Base-by-base conservation (phyloP, 2,329 filamentous ascomycete species). In the Alternaria angustiovoidea region DNA sequence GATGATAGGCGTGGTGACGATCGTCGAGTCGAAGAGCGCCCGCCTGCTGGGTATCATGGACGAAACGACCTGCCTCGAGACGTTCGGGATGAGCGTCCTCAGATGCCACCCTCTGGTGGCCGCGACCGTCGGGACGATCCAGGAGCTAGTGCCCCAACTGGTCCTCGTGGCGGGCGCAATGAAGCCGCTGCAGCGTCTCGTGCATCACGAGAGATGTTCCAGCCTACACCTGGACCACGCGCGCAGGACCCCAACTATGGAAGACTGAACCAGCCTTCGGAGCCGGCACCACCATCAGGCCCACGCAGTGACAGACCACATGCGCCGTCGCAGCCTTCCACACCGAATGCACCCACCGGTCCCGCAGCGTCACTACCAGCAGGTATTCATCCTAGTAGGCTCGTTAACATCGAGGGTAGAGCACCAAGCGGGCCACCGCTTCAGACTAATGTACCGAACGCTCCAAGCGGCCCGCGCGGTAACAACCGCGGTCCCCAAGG, bases 301-400 rank as follows among this genome's bases (percentile, higher is more conserved):
- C 87, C 86, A 52, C 80, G 84, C 58, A 79, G 79, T 28, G 74
- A 77, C 48, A 71, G 74, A 6, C 71, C 74, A 8, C 70, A 74
- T 38, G 36, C 63, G 46, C 70, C 67, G 46, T 64, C 62, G 14
- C 71, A 73, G 43, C 66, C 70, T 28, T 62, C 75, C 20, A 65
- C 71, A 39, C 61, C 75, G 22, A 72, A 75, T 12, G 70, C 79
- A 16, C 75, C 79, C 41, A 72, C 78, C 7, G 71, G 70, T 8
- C 69, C 70, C 24, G 56, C 75, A 30, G 51, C 71, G 11, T 64
- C 74, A 42, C 80, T 82, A 36, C 73, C 78, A 16, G 74, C 78
- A 22, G 83, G 84, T 32, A 81, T 87, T 46, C 85, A 87, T 68
- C 85, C 85, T 11, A 85, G 86, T 67, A 81, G 85, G 38, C 72